Conservation (phyloP, 2,329 filamentous ascomycete genomes). For the Botrytis sinoallii region DNA sequence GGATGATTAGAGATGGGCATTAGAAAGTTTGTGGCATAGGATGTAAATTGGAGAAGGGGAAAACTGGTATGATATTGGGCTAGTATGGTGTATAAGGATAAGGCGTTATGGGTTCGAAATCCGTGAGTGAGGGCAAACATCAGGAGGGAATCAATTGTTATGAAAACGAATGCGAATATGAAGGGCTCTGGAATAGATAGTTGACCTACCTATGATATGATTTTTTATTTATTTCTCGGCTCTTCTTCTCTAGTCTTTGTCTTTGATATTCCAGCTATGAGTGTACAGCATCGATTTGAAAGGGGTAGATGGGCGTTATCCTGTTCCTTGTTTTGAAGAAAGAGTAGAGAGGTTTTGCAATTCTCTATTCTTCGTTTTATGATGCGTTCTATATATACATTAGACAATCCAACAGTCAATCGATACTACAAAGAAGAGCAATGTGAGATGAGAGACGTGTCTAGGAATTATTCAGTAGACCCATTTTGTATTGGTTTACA, state of each 20-base stretch:
- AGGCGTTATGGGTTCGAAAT: background rate
- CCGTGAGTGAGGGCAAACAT: background rate
- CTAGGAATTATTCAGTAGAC: background rate
- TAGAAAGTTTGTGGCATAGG: background rate
- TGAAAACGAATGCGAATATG: background rate
- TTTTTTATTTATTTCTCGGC: background rate
- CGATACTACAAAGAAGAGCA: background rate
- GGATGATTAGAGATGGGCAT: slow-evolving; percentile 63
- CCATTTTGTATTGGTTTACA: background rate
- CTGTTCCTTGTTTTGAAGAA: background rate
- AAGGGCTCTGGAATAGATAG: background rate
- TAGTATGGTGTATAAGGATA: slow-evolving; percentile 2
- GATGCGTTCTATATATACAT: background rate
- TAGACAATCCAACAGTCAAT: background rate
- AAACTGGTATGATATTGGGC: background rate
- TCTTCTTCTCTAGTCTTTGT: background rate
- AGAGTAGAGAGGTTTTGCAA: background rate
- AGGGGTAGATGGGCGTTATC: background rate
- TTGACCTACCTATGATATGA: background rate
- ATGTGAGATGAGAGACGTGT: background rate
- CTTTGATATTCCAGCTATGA: background rate
- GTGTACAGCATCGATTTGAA: background rate
- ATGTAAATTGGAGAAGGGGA: background rate
- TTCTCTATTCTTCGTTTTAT: background rate
- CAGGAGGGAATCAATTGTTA: background rate